Evolutionary conservation across 495 filamentous ascomycete genomes (phyloP).

Genomic region (Talaromyces adpressus): DNA sequence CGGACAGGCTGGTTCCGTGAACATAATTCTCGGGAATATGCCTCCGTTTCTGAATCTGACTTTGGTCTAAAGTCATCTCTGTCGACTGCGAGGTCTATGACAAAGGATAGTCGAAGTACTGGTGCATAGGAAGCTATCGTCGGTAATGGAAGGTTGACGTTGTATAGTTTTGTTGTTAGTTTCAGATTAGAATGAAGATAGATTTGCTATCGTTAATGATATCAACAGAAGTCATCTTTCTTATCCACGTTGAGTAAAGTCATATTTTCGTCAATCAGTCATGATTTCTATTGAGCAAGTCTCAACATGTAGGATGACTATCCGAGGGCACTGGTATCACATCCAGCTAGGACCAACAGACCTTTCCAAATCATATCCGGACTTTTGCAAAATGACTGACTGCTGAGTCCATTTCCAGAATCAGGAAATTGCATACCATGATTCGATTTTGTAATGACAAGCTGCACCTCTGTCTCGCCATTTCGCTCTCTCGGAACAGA

Average conservation of each 20-base stretch:
- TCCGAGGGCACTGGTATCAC: background rate
- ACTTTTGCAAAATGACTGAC: background rate
- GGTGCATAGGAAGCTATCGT: background rate
- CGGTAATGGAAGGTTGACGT: background rate
- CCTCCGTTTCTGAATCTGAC: conserved; percentile 1
- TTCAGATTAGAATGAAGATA: background rate
- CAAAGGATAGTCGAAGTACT: conserved; percentile 1
- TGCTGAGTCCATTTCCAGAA: background rate
- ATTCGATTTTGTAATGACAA: background rate
- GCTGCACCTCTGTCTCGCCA: background rate
- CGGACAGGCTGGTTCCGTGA: conserved; percentile 5
- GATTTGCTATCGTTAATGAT: background rate
- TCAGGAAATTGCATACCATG: background rate
- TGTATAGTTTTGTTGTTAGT: background rate
- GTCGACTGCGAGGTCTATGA: conserved; percentile 1
- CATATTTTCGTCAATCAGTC: background rate
- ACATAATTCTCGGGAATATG: background rate
- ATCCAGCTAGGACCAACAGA: background rate
- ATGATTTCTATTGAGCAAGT: background rate
- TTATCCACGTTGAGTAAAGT: background rate
- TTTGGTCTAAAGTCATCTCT: background rate
- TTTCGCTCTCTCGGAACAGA: background rate
- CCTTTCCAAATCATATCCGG: background rate
- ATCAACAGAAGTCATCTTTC: background rate
- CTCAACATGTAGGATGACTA: background rate